A percentile compares a stretch with the other conserved stretches of the same genome.
phyloP scores from a whole-genome alignment of 306 rosid genomes.

The Dryas octopetala region DNA sequence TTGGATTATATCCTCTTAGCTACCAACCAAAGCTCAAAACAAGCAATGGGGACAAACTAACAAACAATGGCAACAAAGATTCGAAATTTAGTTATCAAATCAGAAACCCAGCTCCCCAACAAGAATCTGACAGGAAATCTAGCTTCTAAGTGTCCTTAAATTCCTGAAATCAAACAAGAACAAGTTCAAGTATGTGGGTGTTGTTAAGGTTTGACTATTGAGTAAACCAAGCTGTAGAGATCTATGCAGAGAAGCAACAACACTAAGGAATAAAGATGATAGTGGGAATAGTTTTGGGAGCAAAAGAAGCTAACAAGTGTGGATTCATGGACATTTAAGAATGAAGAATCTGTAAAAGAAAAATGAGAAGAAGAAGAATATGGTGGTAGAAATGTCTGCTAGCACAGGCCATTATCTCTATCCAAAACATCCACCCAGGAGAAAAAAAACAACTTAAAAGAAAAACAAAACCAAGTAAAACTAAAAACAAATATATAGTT shows the following conservation, averaged over 20 bases:
- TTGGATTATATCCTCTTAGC: slow-evolving; percentile 54
- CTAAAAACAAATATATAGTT: too few relatives aligned
- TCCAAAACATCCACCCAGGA: slow-evolving; percentile 50
- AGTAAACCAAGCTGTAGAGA: slow-evolving; percentile 24
- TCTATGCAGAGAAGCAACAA: slow-evolving; percentile 22
- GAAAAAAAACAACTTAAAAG: neutral
- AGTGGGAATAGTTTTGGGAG: slow-evolving; percentile 8
- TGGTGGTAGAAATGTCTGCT: slow-evolving; percentile 40
- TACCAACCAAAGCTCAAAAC: slow-evolving; percentile 61
- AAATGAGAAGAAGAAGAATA: slow-evolving; percentile 39
- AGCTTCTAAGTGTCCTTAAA: slow-evolving; percentile 22
- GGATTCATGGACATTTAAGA: slow-evolving; percentile 38
- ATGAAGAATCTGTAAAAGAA: slow-evolving; percentile 36
- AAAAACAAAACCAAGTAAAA: neutral
- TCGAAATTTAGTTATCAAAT: slow-evolving; percentile 43
- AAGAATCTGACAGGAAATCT: slow-evolving; percentile 32
- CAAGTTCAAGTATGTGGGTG: slow-evolving; percentile 41
- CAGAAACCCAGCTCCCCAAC: slow-evolving; percentile 25
- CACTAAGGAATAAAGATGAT: slow-evolving; percentile 19
- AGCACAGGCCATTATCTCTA: slow-evolving; percentile 56
- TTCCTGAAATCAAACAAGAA: slow-evolving; percentile 32
- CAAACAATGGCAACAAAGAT: slow-evolving; percentile 42
- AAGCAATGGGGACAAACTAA: slow-evolving; percentile 41
- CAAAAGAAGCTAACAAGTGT: slow-evolving; percentile 28
- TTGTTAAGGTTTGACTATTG: slow-evolving; percentile 27